Conservation (phyloP, 1,284 basidiomycete species). For the Taiwanofungus camphoratus region DNA sequence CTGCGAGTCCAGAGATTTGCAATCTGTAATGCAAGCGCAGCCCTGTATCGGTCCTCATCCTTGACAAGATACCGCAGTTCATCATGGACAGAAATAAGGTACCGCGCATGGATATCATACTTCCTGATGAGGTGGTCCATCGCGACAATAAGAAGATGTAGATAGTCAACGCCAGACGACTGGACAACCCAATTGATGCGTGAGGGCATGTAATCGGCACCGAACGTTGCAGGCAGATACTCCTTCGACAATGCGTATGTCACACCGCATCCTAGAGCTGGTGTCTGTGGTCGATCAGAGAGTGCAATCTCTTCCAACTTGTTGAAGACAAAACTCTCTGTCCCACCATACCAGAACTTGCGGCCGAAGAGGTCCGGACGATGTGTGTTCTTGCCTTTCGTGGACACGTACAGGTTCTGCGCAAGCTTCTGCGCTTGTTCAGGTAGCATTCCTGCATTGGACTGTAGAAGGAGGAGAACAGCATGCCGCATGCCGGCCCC, state of each 20-base stretch:
- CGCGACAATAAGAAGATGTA: conserved; percentile 92
- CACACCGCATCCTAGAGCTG: conserved; percentile 91
- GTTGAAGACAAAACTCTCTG: conserved; percentile 98
- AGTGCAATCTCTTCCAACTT: conserved; percentile 95
- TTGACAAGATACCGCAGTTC: conserved; percentile 92
- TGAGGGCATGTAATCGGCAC: conserved; percentile 89
- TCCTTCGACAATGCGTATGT: conserved; percentile 89
- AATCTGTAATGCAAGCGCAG: conserved; percentile 91
- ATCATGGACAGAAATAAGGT: conserved; percentile 97
- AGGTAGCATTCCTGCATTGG: conserved; percentile 74
- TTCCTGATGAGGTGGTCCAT: conserved; percentile 86
- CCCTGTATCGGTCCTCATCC: conserved; percentile 85
- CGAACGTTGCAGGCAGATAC: conserved; percentile 75
- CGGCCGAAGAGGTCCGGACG: conserved; percentile 63
- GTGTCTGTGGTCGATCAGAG: conserved; percentile 84
- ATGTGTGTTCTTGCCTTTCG: conserved; percentile 87
- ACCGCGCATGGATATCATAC: conserved; percentile 87
- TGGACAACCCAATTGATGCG: conserved; percentile 99
- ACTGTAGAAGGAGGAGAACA: conserved; percentile 83
- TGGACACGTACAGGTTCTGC: conserved; percentile 85
- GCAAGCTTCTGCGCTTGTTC: conserved; percentile 81
- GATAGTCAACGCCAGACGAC: conserved; percentile 96
- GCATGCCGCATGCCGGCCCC: conserved; percentile 97
- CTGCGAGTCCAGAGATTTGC: conserved; percentile 95
- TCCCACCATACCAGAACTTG: conserved; percentile 96